Evolutionary conservation across 176 grass and related monocot genomes (phyloP).

Genomic region (Guadua angustifolia): DNA sequence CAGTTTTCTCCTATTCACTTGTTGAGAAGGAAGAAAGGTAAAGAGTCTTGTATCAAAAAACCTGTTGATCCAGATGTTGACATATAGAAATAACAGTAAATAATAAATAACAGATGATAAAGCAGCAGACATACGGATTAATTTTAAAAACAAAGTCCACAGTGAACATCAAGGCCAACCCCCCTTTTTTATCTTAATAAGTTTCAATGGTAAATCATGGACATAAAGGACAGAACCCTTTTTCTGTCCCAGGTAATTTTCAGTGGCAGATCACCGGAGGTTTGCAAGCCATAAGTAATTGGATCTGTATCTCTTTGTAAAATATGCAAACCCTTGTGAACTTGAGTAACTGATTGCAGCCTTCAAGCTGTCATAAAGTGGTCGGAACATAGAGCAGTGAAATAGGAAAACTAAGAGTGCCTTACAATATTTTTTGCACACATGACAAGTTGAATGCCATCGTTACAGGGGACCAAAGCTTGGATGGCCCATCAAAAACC

Average conservation of each 20-base stretch:
- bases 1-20: slow-evolving; percentile 7
- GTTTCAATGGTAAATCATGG: not conserved
- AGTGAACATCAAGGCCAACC: not conserved
- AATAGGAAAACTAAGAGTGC: not conserved
- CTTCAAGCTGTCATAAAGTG: not conserved
- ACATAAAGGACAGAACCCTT: not conserved
- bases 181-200: not conserved
- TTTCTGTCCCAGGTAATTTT: not conserved
- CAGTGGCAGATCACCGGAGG: not conserved
- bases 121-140: slow-evolving; percentile 4
- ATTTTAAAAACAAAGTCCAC: slow-evolving; percentile 5
- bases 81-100: slow-evolving; percentile 14
- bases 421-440: not conserved
- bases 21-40: slow-evolving; percentile 15
- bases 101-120: slow-evolving; percentile 7
- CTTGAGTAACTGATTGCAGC: not conserved
- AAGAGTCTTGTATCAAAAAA: not conserved
- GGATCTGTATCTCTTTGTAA: not conserved
- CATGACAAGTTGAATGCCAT: slow-evolving; percentile 4
- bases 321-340: not conserved
- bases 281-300: not conserved
- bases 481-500: slow-evolving; percentile 8
- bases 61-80: not conserved
- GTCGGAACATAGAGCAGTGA: not conserved
- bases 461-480: not conserved